Conservation (phyloP, 2,329 filamentous ascomycete species). For the Seiridium unicorne region DNA sequence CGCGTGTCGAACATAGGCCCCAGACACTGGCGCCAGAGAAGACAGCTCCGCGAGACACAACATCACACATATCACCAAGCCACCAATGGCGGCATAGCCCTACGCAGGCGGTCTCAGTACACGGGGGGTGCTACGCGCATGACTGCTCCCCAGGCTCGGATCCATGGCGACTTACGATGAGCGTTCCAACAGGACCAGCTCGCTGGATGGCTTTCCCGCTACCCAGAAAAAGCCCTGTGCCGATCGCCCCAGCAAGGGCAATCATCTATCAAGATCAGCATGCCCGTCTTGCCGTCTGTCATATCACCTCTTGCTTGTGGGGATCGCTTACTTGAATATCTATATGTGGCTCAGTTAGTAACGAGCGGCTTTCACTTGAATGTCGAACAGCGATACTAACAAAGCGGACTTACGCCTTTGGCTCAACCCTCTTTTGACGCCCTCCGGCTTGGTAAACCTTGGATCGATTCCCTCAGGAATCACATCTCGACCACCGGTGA, state of each 20-base stretch:
- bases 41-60: conserved; percentile 1
- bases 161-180: background rate
- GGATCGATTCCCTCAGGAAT: background rate
- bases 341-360: background rate
- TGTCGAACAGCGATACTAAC: no score
- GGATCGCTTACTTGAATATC: background rate
- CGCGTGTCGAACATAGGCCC: conserved; percentile 32
- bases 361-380: no score
- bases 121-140: background rate
- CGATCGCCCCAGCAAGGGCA: conserved; percentile 47
- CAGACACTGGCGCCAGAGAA: conserved; percentile 30
- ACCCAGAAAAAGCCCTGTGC: conserved; percentile 59
- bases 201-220: conserved; percentile 54
- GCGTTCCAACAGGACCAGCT: conserved; percentile 47
- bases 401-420: background rate
- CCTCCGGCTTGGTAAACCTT: background rate
- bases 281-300: background rate
- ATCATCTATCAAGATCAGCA: conserved; percentile 37
- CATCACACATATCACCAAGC: conserved; percentile 3
- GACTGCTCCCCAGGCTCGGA: no score
- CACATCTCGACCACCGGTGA: background rate
- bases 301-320: background rate
- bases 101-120: background rate
- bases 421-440: background rate
- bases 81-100: background rate